Percentiles rank a stretch among this genome's conserved stretches.
Evolutionary conservation across 192 early-diverging fungal genomes (phyloP).

Genomic region (Backusella morwellensis): DNA sequence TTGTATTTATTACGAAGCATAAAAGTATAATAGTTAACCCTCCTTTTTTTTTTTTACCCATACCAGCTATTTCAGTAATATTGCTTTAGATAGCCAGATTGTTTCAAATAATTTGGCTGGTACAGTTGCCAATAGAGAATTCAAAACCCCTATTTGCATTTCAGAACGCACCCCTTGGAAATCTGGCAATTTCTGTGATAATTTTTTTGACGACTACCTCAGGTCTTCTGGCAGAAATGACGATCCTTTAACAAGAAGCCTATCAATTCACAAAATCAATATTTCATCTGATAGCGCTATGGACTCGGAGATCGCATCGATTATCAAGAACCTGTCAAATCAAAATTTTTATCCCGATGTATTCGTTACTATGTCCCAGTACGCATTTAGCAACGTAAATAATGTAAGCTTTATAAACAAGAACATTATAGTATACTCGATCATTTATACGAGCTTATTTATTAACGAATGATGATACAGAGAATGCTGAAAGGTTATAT

Average conservation of each 20-base stretch:
- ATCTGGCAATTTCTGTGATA: background rate
- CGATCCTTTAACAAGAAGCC: background rate
- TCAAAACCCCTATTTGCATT: background rate
- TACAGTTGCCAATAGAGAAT: background rate
- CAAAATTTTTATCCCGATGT: background rate
- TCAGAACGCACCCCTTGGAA: background rate
- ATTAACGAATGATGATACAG: background rate
- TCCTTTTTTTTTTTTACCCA: background rate
- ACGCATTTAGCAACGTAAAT: conserved; percentile 10
- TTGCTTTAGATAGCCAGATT: background rate
- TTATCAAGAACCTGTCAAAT: background rate
- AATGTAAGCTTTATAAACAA: conserved; percentile 6
- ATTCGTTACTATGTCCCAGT: conserved; percentile 15
- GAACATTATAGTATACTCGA: background rate
- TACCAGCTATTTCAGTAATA: background rate
- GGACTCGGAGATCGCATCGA: background rate
- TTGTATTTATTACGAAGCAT: background rate
- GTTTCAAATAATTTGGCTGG: conserved; percentile 1
- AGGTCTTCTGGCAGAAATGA: no score
- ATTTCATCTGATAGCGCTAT: background rate
- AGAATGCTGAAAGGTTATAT: conserved; percentile 22
- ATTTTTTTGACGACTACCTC: background rate
- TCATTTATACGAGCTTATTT: background rate
- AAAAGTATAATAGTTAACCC: background rate
- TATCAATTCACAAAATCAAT: background rate